Base-by-base conservation (phyloP, 2,329 filamentous ascomycete genomes). In the Aspergillus felis region DNA sequence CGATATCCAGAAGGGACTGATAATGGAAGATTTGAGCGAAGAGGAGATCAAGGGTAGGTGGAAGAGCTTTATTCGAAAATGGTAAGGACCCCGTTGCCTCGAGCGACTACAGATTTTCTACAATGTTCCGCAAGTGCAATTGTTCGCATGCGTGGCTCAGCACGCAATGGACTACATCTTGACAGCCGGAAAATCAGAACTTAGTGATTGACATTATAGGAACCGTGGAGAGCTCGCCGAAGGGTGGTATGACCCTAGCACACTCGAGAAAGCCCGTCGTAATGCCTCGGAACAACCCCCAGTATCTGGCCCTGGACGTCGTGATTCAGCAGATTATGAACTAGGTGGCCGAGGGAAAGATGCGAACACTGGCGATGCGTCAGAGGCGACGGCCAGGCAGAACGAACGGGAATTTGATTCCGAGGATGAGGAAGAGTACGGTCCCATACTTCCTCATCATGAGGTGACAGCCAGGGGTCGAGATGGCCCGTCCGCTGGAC, bases 21-120 rank as follows among this genome's bases (percentile, higher is more conserved):
- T 87, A 54, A 77, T 95, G 1, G 81, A 86, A 20, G 82, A 84
- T 9, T 79, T 97, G 64, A 83, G 86, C 56, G 87, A 91, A 61
- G 82, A 84, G n/a, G 92, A 97, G 71, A 76, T 87, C 0, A 88
- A 82, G 62, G 92, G 92, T 1, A 81, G 93, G 55, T 99, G 93
- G 92, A 96, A 96, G 81, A 93, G 91, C 71, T 99, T 97, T 68
- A 73, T 93, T 12, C 81, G 84, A 3, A 93, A 92, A 80, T 99
- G 94, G 93, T 88, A 82, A 74, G 78, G 61, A 60, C 6, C 24
- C 44, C 3, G 29, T 49, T 38, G 50, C 54, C 41, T 58, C 57
- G 32, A 57, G 42, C 54, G 50, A 50, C 27, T 20, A 28, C 25
- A 50, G 12, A 47, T 29, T 44, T 28, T 22, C 57, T 48, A 53